These are phyloP conservation scores for Thielaviopsis punctulata DNA, from an alignment of 2,329 filamentous ascomycete species.

Conservation along the genomic window DNA sequence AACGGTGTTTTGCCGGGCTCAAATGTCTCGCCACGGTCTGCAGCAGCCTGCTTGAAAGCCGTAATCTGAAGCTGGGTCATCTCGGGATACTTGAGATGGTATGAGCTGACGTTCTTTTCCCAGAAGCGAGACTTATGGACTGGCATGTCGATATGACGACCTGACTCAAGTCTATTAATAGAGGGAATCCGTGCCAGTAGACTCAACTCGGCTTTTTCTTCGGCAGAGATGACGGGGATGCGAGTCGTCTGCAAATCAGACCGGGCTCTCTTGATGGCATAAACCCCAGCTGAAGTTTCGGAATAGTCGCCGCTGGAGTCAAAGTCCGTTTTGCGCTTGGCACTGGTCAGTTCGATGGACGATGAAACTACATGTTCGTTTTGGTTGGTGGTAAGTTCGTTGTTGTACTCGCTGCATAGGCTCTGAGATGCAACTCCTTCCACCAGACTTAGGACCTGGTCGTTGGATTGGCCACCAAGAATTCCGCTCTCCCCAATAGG, in stretches of 20 bases:
- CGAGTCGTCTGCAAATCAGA: slow-evolving; percentile 21
- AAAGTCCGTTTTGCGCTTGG: slow-evolving; percentile 36
- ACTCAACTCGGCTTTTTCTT: slow-evolving; percentile 25
- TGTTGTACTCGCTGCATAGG: slow-evolving; percentile 19
- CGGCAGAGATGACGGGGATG: slow-evolving; percentile 20
- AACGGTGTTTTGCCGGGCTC: slow-evolving; percentile 31
- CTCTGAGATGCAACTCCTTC: slow-evolving; percentile 38
- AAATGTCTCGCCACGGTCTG: slow-evolving; percentile 34
- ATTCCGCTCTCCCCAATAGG: neutral
- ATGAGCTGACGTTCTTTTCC: slow-evolving; percentile 36
- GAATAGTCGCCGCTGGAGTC: slow-evolving; percentile 37
- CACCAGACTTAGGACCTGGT: slow-evolving; percentile 34
- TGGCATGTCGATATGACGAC: slow-evolving; percentile 39
- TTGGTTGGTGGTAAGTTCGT: neutral
- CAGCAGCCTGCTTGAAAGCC: slow-evolving; percentile 36
- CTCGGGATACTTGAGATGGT: slow-evolving; percentile 45
- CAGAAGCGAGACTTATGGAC: slow-evolving; percentile 41
- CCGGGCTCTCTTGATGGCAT: slow-evolving; percentile 36
- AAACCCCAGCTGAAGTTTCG: neutral
- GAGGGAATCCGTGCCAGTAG: slow-evolving; percentile 33
- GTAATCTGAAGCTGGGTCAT: slow-evolving; percentile 44
- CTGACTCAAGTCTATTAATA: slow-evolving; percentile 30
- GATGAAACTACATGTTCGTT: neutral
- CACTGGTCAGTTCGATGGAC: slow-evolving; percentile 25
- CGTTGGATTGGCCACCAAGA: slow-evolving; percentile 22